Base-by-base conservation (phyloP, 1,139 yeast species). In the Chernovozyma aurita region DNA sequence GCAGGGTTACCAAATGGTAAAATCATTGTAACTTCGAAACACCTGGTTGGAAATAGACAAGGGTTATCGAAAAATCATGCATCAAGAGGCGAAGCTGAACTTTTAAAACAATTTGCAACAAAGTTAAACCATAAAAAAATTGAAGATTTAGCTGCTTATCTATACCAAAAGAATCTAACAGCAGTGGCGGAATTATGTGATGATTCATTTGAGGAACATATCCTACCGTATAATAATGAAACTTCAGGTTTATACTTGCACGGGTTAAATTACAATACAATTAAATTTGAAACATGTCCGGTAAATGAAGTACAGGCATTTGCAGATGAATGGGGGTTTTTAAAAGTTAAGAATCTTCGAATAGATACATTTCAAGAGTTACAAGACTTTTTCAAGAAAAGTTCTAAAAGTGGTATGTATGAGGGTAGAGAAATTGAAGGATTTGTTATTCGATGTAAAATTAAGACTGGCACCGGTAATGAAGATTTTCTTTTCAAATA, bases 161-260 rank as follows among this genome's bases (percentile, higher is more conserved):
- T 94, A 15, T 68, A 70, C 48, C 49, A 59, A 2, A 48, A 68
- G 44, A 76, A 80, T 42, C 55, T 78, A 21, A 94, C 98, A 0
- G 95, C 95, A 0, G 95, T 88, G 1, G 90, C 94, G 1, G 98
- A 92, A 57, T 72, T 79, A 32, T 94, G 99, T 58, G 97, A 94
- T 54, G 98, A 94, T 51, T 63, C 63, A 0, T 94, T 94, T 58
- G 98, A 94, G 55, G 98, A 94, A 57, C 99, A 94, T 56, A 87
- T 94, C 11, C 65, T 94, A 37, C 83, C 82, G 35, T 94, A 94
- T 50, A 57, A 72, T 2, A 68, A 63, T 4, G 79, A 80, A 1
- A 64, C 65, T 13, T 78, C 95, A 0, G 99, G 98, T 0, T 66
- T 94, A 12, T 94, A 92, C 47, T 57, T 94, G 16, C 98, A 92